Percentiles rank a stretch among this genome's conserved stretches.
Evolutionary conservation across 352 stramenopile species (phyloP).

Genomic region (Globisporangium cystogenes): DNA sequence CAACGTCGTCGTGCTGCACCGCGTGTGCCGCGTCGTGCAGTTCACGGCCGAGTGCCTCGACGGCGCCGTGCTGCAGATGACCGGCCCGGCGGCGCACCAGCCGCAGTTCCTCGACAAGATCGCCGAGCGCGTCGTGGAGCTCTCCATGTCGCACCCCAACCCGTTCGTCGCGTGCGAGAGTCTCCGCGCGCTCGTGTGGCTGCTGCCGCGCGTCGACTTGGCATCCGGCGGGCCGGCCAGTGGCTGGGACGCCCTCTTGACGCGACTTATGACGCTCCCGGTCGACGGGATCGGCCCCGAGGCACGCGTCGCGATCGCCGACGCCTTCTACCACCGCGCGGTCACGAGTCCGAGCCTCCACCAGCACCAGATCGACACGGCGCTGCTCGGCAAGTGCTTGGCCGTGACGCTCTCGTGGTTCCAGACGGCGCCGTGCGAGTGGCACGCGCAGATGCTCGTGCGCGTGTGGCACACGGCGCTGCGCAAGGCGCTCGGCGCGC

Average conservation of each 20-base stretch:
- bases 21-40: slow-evolving; percentile 40
- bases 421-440: slow-evolving; percentile 45
- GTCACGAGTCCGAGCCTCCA: slow-evolving; percentile 35
- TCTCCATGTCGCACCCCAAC: slow-evolving; percentile 33
- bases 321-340: slow-evolving; percentile 56
- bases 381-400: slow-evolving; percentile 43
- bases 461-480: slow-evolving; percentile 58
- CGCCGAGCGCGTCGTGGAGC: slow-evolving; percentile 31
- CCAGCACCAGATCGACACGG: slow-evolving; percentile 31
- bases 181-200: slow-evolving; percentile 65
- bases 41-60: slow-evolving; percentile 51
- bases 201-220: slow-evolving; percentile 35
- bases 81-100: slow-evolving; percentile 28
- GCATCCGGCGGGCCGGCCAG: slow-evolving; percentile 5
- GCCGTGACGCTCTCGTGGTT: slow-evolving; percentile 57
- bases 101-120: slow-evolving; percentile 49
- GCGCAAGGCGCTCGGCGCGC: slow-evolving; percentile 25
- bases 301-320: slow-evolving; percentile 45
- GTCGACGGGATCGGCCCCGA: slow-evolving; percentile 41
- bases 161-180: slow-evolving; percentile 51
- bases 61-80: slow-evolving; percentile 36
- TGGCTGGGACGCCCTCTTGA: slow-evolving; percentile 37
- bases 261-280: slow-evolving; percentile 38
- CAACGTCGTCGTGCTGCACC: slow-evolving; percentile 37
- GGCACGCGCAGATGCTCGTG: slow-evolving; percentile 54